phyloP scores from a whole-genome alignment of 805 yeast genomes.

The Kodamaea leandrae region DNA sequence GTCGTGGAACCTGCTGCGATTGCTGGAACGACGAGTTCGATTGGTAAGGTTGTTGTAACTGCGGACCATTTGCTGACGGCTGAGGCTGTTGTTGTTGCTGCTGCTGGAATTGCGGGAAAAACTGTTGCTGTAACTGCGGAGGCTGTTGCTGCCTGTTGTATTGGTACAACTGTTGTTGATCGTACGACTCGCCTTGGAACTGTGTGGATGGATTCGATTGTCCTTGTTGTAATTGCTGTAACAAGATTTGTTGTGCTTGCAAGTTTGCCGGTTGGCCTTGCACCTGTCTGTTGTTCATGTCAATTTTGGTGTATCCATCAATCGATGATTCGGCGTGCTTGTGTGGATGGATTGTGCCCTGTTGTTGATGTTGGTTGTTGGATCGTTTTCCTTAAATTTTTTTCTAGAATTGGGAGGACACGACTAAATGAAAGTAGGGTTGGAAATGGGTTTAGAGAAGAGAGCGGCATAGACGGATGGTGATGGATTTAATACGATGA shows the following conservation, averaged over 20 bases:
- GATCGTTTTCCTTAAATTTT: background rate
- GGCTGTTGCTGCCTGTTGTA: conserved; percentile 24
- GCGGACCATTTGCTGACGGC: conserved; percentile 15
- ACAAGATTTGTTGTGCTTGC: conserved; percentile 43
- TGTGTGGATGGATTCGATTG: conserved; percentile 16
- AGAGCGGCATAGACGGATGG: too few relatives aligned
- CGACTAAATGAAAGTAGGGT: too few relatives aligned
- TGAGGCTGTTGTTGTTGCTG: conserved; percentile 24
- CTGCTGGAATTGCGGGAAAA: conserved; percentile 26
- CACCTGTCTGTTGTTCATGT: conserved; percentile 12
- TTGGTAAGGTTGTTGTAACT: conserved; percentile 14
- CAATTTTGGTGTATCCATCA: conserved; percentile 2
- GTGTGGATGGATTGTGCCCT: too few relatives aligned
- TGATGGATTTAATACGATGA: too few relatives aligned
- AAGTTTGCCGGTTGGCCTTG: conserved; percentile 30
- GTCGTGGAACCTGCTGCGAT: conserved; percentile 20
- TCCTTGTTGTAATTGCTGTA: conserved; percentile 43
- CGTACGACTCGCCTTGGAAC: conserved; percentile 6
- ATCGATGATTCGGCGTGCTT: background rate
- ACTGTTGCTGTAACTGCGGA: conserved; percentile 24
- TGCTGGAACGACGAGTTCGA: conserved; percentile 1
- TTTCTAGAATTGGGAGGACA: background rate
- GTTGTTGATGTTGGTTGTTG: too few relatives aligned
- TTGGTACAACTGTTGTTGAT: conserved; percentile 12
- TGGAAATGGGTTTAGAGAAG: too few relatives aligned